phyloP scores from a whole-genome alignment of 257 asterid species.

The Solanum sejunctum region DNA sequence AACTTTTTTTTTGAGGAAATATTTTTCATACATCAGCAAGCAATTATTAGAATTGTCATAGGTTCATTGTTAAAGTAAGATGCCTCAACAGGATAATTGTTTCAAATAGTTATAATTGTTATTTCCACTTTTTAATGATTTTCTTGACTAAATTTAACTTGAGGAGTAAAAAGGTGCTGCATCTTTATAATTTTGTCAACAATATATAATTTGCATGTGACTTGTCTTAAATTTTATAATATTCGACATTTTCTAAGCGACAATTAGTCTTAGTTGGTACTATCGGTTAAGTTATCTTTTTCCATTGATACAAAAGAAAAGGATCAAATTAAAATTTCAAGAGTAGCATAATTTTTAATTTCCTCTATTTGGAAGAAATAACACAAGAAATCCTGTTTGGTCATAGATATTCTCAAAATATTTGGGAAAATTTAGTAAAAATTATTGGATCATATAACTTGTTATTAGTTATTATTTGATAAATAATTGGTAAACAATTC shows the following conservation, averaged over 20 bases:
- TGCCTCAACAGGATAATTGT: background rate
- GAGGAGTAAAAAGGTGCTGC: background rate
- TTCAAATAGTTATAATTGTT: background rate
- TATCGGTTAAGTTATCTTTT: background rate
- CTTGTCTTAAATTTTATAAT: background rate
- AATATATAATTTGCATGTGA: background rate
- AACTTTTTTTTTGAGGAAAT: too few species aligned
- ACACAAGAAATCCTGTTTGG: too few species aligned
- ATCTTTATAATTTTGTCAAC: background rate
- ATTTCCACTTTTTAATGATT: background rate
- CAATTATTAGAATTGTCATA: background rate
- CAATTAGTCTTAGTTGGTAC: background rate
- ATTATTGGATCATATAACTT: too few species aligned
- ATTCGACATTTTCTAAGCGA: background rate
- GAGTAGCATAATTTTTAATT: too few species aligned
- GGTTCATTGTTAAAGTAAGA: background rate
- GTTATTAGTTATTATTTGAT: too few species aligned
- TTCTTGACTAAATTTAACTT: background rate
- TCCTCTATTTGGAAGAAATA: too few species aligned
- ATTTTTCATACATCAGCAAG: background rate
- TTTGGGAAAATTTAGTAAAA: too few species aligned
- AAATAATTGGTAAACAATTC: too few species aligned
- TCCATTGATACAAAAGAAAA: too few species aligned
- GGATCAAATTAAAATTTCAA: too few species aligned
- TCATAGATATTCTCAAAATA: too few species aligned